These are phyloP conservation scores for Crataegus laevigata DNA, from an alignment of 306 rosid species.

Conservation along the genomic window DNA sequence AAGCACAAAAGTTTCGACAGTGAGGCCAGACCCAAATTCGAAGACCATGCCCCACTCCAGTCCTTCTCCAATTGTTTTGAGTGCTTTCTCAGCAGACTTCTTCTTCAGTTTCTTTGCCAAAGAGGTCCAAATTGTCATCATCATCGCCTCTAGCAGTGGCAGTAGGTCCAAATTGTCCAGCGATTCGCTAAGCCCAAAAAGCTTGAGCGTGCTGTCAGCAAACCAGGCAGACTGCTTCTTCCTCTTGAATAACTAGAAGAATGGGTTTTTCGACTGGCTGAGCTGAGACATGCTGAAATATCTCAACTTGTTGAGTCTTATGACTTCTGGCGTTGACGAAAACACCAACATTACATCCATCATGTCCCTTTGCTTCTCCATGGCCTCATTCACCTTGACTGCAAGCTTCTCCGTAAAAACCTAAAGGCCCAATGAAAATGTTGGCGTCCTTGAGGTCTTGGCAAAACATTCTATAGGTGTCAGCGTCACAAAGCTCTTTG, in stretches of 20 bases:
- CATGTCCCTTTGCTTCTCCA: slow-evolving; percentile 79
- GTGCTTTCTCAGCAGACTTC: no score
- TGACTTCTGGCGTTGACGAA: slow-evolving; percentile 98
- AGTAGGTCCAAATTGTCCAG: no score
- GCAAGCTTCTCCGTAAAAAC: slow-evolving; percentile 95
- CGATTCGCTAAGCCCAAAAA: no score
- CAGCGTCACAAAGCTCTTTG: slow-evolving; percentile 76
- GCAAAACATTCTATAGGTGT: slow-evolving; percentile 48
- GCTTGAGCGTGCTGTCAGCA: slow-evolving; percentile 94
- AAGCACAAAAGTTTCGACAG: no score
- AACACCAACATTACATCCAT: slow-evolving; percentile 92
- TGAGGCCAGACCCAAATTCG: no score
- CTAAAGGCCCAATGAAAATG: slow-evolving; percentile 79
- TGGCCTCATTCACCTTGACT: slow-evolving; percentile 66
- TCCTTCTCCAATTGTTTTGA: no score
- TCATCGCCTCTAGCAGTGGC: no score
- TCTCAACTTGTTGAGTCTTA: slow-evolving; percentile 86
- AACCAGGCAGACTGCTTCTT: slow-evolving; percentile 81
- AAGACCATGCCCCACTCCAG: no score
- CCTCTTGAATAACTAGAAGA: slow-evolving; percentile 81
- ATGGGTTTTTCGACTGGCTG: slow-evolving; percentile 84
- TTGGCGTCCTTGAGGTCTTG: slow-evolving; percentile 86
- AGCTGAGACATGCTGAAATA: slow-evolving; percentile 89
- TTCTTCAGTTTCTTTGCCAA: no score
- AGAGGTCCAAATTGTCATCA: no score